These are phyloP conservation scores for Aotearoamyces nothofagi DNA, from an alignment of 2,329 filamentous ascomycete genomes.

Conservation along the genomic window DNA sequence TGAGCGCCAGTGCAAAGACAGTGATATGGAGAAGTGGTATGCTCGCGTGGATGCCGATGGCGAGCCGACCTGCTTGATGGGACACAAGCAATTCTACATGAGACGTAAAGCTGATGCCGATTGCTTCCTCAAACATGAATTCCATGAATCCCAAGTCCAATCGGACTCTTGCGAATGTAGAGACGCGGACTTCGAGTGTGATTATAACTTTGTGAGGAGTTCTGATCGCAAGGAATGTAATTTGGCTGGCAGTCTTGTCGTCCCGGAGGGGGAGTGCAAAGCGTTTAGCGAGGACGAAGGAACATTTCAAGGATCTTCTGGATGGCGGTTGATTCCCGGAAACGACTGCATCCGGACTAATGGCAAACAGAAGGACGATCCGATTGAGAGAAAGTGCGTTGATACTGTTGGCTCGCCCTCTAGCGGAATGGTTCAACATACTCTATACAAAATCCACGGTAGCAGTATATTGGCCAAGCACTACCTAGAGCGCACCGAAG, in stretches of 20 bases:
- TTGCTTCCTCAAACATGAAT: constrained; percentile 78
- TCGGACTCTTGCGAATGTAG: constrained; percentile 69
- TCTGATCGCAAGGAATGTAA: constrained; percentile 52
- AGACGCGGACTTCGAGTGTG: constrained; percentile 82
- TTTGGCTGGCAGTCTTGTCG: constrained; percentile 41
- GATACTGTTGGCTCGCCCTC: constrained; percentile 40
- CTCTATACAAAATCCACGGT: constrained; percentile 46
- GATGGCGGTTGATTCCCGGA: constrained; percentile 82
- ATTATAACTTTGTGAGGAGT: constrained; percentile 71
- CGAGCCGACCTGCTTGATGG: constrained; percentile 84
- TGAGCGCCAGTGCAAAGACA: constrained; percentile 62
- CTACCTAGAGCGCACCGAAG: constrained; percentile 67
- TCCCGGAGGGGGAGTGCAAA: constrained; percentile 62
- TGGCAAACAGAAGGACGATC: constrained; percentile 52
- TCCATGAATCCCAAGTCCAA: constrained; percentile 59
- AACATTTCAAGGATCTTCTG: constrained; percentile 72
- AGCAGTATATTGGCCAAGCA: constrained; percentile 36
- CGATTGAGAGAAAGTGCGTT: constrained; percentile 62
- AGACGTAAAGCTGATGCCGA: constrained; percentile 77
- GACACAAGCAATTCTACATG: constrained; percentile 76
- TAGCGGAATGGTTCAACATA: constrained; percentile 50
- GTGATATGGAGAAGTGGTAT: constrained; percentile 82
- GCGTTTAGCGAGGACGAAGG: constrained; percentile 33
- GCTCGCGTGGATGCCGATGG: constrained; percentile 70
- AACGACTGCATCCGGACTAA: constrained; percentile 50